A percentile compares a stretch with the other conserved stretches of the same genome.
Conservation (phyloP, 2,329 filamentous ascomycete species). For the Stemphylium beticola region DNA sequence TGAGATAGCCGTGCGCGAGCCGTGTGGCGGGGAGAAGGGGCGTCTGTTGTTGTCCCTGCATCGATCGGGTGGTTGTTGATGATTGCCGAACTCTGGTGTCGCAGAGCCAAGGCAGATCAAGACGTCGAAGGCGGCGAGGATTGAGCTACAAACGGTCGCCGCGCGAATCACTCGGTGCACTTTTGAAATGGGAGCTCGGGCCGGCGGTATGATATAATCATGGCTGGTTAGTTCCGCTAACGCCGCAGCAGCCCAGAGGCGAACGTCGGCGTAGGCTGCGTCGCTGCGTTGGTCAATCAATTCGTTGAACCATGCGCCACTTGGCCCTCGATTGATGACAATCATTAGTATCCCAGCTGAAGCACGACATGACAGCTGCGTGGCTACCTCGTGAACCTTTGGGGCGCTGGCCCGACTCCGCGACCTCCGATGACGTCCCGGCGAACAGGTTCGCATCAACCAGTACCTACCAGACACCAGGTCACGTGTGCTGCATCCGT, state of each 20-base stretch:
- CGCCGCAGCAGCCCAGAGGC: background rate
- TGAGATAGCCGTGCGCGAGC: constrained; percentile 61
- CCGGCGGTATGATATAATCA: constrained; percentile 21
- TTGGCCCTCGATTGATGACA: background rate
- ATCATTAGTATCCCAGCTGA: background rate
- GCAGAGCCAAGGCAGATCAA: constrained; percentile 26
- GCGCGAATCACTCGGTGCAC: constrained; percentile 9
- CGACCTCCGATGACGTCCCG: background rate
- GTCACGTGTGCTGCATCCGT: background rate
- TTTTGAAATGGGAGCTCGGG: constrained; percentile 15
- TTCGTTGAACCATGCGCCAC: background rate
- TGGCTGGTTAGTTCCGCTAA: constrained; percentile 12
- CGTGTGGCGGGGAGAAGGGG: constrained; percentile 40
- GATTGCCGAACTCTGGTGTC: constrained; percentile 33
- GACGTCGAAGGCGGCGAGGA: constrained; percentile 18
- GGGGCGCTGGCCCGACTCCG: background rate
- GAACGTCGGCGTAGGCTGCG: background rate
- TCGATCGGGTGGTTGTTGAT: constrained; percentile 34
- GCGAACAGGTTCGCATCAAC: background rate
- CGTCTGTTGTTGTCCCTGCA: constrained; percentile 48
- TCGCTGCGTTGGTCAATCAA: background rate
- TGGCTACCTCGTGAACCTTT: background rate
- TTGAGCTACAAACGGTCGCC: constrained; percentile 3
- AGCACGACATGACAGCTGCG: background rate
- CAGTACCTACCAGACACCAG: background rate